Base-by-base conservation (phyloP, 805 yeast species). In the Kuraishia hungarica region DNA sequence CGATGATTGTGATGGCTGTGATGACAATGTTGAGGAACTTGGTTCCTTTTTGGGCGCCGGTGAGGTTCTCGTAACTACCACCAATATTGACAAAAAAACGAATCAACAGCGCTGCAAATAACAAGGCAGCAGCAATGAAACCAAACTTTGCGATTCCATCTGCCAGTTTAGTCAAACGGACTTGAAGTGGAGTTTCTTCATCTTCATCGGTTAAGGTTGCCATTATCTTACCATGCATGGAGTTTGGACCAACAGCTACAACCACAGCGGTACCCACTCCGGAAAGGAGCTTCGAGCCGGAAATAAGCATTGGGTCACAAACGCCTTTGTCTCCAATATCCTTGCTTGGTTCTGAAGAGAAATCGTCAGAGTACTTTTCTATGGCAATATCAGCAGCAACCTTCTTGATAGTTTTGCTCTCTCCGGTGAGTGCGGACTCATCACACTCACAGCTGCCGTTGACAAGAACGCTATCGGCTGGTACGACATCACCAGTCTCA, bases 101-200 rank as follows among this genome's bases (percentile, higher is more conserved):
- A 58, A 87, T 79, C 65, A 94, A 83, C 19, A 94, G 75, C 24
- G 92, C 89, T 39, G 89, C 61, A 64, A 94, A 93, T 53, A 94
- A 75, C n/a, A 93, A 64, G 47, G 84, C 67, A 1, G 98, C 96
- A 1, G 96, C 93, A 53, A 87, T 72, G 59, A 90, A 82, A 54
- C 98, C 99, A 69, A 89, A 89, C 67, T 89, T 89, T n/a, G 97
- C 92, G 58, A 94, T 94, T 39, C 94, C 96, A 65, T 87, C 96
- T 1, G 99, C 97, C 56, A 94, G 79, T 53, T 78, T 75, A 64
- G 87, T 84, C 58, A 94, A 77, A 62, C 97, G 83, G 53, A 75
- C 84, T 64, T 92, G 97, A 66, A 94, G 72, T 1, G 99, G 98
- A 5, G 99, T 96, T 24, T 79, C 80, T 66, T 92, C 97, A 1